Percentiles rank a stretch among this genome's conserved stretches.
phyloP scores from a whole-genome alignment of 495 filamentous ascomycete species.

The Niebla homalea region DNA sequence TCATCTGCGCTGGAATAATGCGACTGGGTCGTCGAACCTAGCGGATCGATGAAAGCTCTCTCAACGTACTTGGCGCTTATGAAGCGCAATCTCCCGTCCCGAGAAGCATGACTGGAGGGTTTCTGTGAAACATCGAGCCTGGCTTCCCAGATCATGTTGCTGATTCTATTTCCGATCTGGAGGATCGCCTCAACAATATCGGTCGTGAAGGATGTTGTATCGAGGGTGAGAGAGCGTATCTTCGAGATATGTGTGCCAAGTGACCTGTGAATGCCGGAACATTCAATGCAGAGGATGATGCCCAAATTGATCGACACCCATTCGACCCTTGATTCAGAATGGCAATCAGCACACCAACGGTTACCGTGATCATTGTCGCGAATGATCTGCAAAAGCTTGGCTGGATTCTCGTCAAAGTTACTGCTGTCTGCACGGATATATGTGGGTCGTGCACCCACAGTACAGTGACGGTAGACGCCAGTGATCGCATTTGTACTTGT shows the following conservation, averaged over 20 bases:
- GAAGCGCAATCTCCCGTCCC: conserved; percentile 81
- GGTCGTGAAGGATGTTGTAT: conserved; percentile 87
- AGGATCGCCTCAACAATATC: conserved; percentile 93
- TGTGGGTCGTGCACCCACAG: conserved; percentile 76
- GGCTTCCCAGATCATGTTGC: conserved; percentile 95
- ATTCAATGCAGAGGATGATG: conserved; percentile 95
- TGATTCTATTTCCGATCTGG: conserved; percentile 82
- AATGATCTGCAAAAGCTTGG: conserved; percentile 71
- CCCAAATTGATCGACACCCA: conserved; percentile 98
- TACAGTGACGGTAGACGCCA: conserved; percentile 65
- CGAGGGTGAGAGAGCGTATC: conserved; percentile 85
- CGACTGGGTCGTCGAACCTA: conserved; percentile 55
- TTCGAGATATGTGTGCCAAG: conserved; percentile 97
- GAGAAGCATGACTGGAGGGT: conserved; percentile 58
- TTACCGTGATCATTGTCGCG: conserved; percentile 89
- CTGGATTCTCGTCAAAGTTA: conserved; percentile 67
- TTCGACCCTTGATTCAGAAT: conserved; percentile 80
- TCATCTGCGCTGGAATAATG: conserved; percentile 75
- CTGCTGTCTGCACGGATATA: conserved; percentile 53
- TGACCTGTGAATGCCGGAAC: conserved; percentile 92
- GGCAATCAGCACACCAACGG: conserved; percentile 89
- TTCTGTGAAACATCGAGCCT: conserved; percentile 59
- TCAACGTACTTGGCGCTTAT: conserved; percentile 94
- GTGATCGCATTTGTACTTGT: conserved; percentile 35
- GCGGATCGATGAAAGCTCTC: conserved; percentile 61